Evolutionary conservation across 139 green algal species (phyloP), one percentile per base, ranked within the genome.

Genomic region (Diplosphaera chodatii): DNA sequence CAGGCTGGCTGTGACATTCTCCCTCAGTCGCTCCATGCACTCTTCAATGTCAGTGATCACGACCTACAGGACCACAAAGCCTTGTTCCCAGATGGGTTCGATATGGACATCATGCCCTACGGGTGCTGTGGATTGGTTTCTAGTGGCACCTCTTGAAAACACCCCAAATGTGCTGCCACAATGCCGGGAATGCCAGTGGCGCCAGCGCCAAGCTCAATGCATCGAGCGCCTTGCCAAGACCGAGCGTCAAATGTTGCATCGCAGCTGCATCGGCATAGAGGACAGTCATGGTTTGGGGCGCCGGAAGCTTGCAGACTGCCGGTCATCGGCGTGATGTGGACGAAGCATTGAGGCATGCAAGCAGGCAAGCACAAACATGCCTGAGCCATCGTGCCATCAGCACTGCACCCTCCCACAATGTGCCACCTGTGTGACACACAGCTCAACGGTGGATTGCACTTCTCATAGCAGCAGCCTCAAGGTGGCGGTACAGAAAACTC

Each of bases 31-130:
- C 55, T 74, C 69, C n/a, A 74, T 15, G 55, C 69, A 74, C 55
- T 74, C 69, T 0, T 74, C 55, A 21, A 74, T 56, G 30, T 74
- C 69, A 56, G 69, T 74, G 69, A 74, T 67, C 32, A 74, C 69
- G 41, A 74, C 69, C 69, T 74, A n/a, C n/a, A n/a, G n/a, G n/a
- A n/a, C n/a, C n/a, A n/a, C n/a, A n/a, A n/a, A n/a, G n/a, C n/a
- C n/a, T n/a, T n/a, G n/a, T n/a, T n/a, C n/a, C n/a, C n/a, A n/a
- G n/a, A n/a, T n/a, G n/a, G n/a, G n/a, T n/a, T n/a, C n/a, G n/a
- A n/a, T n/a, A n/a, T n/a, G n/a, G n/a, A n/a, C n/a, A n/a, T n/a
- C n/a, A n/a, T n/a, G n/a, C n/a, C n/a, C n/a, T n/a, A n/a, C n/a
- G n/a, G n/a, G n/a, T n/a, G n/a, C n/a, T n/a, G n/a, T n/a, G n/a